These are phyloP conservation scores for Kodamaea kaohsiungensis DNA, from an alignment of 805 yeast species.

Conservation along the genomic window DNA sequence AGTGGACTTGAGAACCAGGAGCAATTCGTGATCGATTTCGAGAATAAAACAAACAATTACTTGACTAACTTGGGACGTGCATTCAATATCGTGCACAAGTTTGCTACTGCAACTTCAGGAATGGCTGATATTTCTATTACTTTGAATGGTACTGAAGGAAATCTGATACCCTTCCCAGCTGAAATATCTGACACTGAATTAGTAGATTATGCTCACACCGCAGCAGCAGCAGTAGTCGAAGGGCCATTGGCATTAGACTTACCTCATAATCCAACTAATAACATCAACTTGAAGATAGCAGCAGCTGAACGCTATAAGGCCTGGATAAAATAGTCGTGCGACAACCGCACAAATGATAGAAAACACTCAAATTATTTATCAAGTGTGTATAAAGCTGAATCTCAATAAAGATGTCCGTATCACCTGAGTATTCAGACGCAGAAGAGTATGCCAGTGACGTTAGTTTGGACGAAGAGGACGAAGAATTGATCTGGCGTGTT, in stretches of 20 bases:
- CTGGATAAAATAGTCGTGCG: not conserved
- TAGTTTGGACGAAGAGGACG: conserved; percentile 46
- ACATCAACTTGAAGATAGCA: not conserved
- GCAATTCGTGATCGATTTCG: not conserved
- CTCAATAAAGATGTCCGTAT: not conserved
- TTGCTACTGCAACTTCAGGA: not conserved
- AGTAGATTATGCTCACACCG: not conserved
- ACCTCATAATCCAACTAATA: conserved; percentile 8
- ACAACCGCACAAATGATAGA: not conserved
- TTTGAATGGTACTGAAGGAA: not conserved
- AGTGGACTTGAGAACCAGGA: not conserved
- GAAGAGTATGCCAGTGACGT: conserved; percentile 29
- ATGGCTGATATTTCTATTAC: not conserved
- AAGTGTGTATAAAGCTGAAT: not conserved
- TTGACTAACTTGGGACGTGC: not conserved
- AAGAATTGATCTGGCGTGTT: conserved; percentile 45
- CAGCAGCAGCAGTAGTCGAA: not conserved
- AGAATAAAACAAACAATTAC: not conserved
- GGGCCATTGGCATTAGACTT: not conserved
- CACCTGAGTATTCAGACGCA: not conserved
- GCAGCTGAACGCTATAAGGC: not conserved
- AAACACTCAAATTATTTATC: not conserved
- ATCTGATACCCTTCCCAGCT: not conserved
- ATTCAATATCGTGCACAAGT: not conserved
- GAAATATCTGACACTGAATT: not conserved